phyloP scores from a whole-genome alignment of 805 yeast genomes.

The Starmerella khaoyaiensis region DNA sequence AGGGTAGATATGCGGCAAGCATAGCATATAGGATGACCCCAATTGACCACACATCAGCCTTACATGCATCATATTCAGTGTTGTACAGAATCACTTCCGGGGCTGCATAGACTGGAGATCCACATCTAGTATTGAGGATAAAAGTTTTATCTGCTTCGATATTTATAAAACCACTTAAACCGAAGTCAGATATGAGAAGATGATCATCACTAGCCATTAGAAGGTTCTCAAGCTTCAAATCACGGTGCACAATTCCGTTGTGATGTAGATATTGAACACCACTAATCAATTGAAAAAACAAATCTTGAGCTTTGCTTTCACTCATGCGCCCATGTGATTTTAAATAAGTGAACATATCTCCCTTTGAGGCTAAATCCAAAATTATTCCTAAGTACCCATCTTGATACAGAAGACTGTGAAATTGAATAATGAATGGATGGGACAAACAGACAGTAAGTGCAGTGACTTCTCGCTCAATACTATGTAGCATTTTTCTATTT shows the following conservation, averaged over 20 bases:
- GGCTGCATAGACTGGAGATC: conserved; percentile 92
- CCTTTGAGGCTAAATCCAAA: conserved; percentile 55
- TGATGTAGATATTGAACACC: conserved; percentile 68
- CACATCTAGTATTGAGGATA: conserved; percentile 74
- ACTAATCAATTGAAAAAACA: conserved; percentile 48
- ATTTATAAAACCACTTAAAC: conserved; percentile 58
- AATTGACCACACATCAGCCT: conserved; percentile 91
- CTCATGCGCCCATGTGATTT: conserved; percentile 28
- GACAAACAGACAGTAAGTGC: no score
- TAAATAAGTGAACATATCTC: conserved; percentile 37
- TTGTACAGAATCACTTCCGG: conserved; percentile 50
- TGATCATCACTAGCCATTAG: conserved; percentile 43
- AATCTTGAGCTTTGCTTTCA: conserved; percentile 32
- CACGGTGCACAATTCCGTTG: conserved; percentile 69
- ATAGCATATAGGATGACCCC: conserved; percentile 84
- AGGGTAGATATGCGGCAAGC: conserved; percentile 77
- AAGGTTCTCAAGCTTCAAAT: conserved; percentile 80
- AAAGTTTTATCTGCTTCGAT: conserved; percentile 28
- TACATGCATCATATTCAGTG: conserved; percentile 66
- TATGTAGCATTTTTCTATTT: no score
- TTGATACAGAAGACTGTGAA: conserved; percentile 47
- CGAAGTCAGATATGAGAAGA: conserved; percentile 79
- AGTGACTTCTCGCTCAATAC: no score
- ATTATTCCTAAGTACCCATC: conserved; percentile 50
- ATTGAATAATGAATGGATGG: conserved; percentile 58